Conservation (phyloP, 2,329 filamentous ascomycete species). For the Helicocarpus griseus region DNA sequence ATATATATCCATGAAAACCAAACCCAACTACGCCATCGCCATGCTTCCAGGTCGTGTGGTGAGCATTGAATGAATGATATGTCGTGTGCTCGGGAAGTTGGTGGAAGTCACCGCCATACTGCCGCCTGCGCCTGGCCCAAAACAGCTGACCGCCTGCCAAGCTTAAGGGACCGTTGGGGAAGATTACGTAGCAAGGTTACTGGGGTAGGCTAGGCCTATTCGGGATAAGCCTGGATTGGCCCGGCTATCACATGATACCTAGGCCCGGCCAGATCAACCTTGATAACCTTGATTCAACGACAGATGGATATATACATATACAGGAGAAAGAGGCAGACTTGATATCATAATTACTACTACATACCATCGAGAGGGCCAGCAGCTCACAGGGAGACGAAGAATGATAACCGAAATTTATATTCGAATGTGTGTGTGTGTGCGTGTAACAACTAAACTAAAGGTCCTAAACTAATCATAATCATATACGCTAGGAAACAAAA, state of each 20-base stretch:
- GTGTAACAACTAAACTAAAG: background rate
- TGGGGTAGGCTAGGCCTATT: background rate
- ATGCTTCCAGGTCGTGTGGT: conserved; percentile 2
- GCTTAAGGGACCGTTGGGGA: background rate
- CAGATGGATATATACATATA: no score
- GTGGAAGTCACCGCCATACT: background rate
- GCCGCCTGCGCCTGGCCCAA: conserved; percentile 1
- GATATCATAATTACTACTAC: no score
- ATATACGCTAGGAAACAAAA: background rate
- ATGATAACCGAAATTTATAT: background rate
- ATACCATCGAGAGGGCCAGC: no score
- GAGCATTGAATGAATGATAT: background rate
- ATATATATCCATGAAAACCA: no score
- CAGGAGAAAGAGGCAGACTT: no score
- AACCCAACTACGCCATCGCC: background rate
- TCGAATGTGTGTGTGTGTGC: background rate
- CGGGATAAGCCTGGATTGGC: background rate
- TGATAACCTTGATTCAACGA: background rate
- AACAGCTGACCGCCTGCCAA: conserved; percentile 8
- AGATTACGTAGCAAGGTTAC: background rate
- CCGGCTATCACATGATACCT: background rate
- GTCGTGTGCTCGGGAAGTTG: background rate
- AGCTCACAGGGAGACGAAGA: no score
- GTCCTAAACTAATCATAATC: background rate
- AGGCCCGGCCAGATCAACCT: no score